Evolutionary conservation across 768 basidiomycete species (phyloP).

Genomic region (Leccinum broughii): DNA sequence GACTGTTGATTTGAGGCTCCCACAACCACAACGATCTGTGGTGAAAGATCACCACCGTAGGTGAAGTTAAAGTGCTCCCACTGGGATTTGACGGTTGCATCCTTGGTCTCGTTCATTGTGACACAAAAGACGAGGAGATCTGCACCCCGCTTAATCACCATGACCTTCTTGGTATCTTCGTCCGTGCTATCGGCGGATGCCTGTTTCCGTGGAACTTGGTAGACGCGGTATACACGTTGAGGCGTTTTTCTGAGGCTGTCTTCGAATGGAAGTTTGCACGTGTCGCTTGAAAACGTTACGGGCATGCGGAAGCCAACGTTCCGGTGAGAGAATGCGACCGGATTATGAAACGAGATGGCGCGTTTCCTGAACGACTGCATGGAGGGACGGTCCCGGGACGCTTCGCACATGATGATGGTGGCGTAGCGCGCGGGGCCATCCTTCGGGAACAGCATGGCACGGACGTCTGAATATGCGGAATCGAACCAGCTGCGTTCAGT

Average conservation of each 20-base stretch:
- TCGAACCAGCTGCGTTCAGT: conserved; percentile 29
- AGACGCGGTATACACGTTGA: conserved; percentile 22
- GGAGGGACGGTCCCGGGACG: not conserved
- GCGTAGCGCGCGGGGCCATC: conserved; percentile 7
- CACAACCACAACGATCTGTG: conserved; percentile 24
- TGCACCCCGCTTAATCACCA: conserved; percentile 23
- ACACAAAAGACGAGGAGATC: conserved; percentile 30
- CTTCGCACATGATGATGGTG: conserved; percentile 30
- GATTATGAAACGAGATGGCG: conserved; percentile 26
- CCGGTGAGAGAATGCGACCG: conserved; percentile 16
- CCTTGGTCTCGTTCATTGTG: conserved; percentile 2
- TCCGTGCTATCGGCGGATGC: not conserved
- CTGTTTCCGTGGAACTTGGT: conserved; percentile 19
- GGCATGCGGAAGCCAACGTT: conserved; percentile 26
- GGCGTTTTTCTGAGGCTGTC: conserved; percentile 7
- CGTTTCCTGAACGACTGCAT: conserved; percentile 14
- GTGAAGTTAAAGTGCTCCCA: conserved; percentile 30
- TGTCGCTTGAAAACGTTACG: conserved; percentile 19
- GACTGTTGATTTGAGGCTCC: conserved; percentile 15
- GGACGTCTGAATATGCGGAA: conserved; percentile 28
- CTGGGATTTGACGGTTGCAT: conserved; percentile 15
- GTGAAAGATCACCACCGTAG: conserved; percentile 29
- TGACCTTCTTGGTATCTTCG: conserved; percentile 9
- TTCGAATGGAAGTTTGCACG: conserved; percentile 25
- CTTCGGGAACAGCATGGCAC: conserved; percentile 24